Conservation (phyloP, 2,329 filamentous ascomycete species). For the Chaetomium sp. region DNA sequence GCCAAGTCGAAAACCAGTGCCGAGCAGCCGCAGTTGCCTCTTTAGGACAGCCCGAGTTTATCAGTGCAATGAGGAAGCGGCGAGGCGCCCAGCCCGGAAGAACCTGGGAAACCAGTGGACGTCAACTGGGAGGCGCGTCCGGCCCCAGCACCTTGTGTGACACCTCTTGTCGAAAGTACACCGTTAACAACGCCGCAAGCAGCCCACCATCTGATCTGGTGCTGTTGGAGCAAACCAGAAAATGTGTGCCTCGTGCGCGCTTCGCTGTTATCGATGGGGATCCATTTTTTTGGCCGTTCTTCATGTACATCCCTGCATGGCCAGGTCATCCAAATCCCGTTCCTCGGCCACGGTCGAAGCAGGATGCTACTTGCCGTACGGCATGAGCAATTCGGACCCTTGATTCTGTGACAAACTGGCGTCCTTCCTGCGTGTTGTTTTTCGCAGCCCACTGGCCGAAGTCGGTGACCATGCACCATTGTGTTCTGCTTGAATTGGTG, state of each 20-base stretch:
- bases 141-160: constrained; percentile 2
- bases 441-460: constrained; percentile 2
- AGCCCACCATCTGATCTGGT: constrained; percentile 3
- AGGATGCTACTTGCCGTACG: background rate
- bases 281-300: constrained; percentile 1
- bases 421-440: background rate
- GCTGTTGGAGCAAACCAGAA: constrained; percentile 7
- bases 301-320: constrained; percentile 5
- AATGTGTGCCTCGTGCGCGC: constrained; percentile 7
- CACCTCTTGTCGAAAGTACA: constrained; percentile 7
- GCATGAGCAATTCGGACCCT: constrained; percentile 7
- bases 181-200: constrained; percentile 3
- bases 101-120: background rate
- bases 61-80: background rate
- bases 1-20: background rate
- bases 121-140: background rate
- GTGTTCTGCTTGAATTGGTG: background rate
- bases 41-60: constrained; percentile 5
- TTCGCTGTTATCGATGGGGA: constrained; percentile 7
- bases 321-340: background rate
- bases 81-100: background rate
- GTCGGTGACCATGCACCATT: constrained; percentile 4
- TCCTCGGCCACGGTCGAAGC: constrained; percentile 1
- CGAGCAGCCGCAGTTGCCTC: constrained; percentile 4
- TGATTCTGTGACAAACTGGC: constrained; percentile 17